Conservation (phyloP, 805 yeast species). For the Cyberlindnera samutprakarnensis region DNA sequence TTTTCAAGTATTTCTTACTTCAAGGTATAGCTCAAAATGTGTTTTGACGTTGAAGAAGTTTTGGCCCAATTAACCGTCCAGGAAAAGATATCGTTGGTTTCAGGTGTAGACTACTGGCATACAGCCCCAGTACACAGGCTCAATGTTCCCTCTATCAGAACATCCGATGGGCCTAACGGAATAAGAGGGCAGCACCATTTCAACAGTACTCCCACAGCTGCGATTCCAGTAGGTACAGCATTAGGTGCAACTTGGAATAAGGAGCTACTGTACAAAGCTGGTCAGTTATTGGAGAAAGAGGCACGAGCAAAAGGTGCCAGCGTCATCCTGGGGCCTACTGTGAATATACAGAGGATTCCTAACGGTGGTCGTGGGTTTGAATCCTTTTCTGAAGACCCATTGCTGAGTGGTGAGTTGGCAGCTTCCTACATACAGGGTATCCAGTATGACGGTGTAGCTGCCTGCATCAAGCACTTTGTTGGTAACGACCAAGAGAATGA, state of each 20-base stretch:
- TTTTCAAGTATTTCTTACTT: no score
- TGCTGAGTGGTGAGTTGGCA: constrained; percentile 35
- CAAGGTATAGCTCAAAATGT: background rate
- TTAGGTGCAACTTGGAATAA: constrained; percentile 48
- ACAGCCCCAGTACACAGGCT: constrained; percentile 28
- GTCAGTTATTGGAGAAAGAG: constrained; percentile 44
- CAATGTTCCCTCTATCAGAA: constrained; percentile 36
- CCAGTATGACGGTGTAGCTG: constrained; percentile 40
- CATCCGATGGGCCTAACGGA: constrained; percentile 57
- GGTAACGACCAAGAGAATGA: constrained; percentile 55
- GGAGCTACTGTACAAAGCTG: constrained; percentile 37
- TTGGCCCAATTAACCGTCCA: constrained; percentile 6
- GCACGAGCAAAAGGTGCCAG: constrained; percentile 46
- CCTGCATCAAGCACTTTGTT: constrained; percentile 52
- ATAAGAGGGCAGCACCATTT: constrained; percentile 47
- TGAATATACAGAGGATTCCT: constrained; percentile 49
- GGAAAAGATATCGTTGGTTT: constrained; percentile 14
- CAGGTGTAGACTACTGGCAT: constrained; percentile 42
- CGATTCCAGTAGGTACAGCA: constrained; percentile 54
- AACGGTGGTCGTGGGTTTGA: constrained; percentile 57
- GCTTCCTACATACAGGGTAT: constrained; percentile 43
- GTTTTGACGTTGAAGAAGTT: constrained; percentile 13
- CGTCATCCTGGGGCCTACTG: constrained; percentile 38
- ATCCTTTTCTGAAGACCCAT: constrained; percentile 53
- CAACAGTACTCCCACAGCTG: constrained; percentile 42